Evolutionary conservation across 805 yeast species (phyloP).

Genomic region (Candida golubevii): DNA sequence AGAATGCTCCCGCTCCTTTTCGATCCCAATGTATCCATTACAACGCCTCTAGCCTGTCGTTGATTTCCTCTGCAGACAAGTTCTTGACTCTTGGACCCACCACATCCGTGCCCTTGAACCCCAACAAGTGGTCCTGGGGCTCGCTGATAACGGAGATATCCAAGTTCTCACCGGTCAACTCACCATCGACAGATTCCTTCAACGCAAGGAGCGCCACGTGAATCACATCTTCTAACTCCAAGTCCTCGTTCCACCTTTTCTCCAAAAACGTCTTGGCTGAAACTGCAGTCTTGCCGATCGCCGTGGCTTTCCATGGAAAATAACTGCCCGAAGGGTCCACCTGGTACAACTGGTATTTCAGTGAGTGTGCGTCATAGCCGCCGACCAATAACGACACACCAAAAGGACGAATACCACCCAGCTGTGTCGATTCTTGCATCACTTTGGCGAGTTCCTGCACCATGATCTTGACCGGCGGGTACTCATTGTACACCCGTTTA

Average conservation of each 20-base stretch:
- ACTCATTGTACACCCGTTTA: slow-evolving; percentile 90
- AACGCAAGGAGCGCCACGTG: slow-evolving; percentile 92
- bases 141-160: slow-evolving; percentile 87
- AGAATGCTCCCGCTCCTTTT: slow-evolving; percentile 2
- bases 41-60: slow-evolving; percentile 91
- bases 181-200: slow-evolving; percentile 97
- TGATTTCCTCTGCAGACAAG: slow-evolving; percentile 84
- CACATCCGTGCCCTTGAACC: slow-evolving; percentile 78
- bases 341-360: slow-evolving; percentile 77
- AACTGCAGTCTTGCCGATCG: slow-evolving; percentile 92
- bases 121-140: slow-evolving; percentile 75
- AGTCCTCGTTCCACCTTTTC: slow-evolving; percentile 96
- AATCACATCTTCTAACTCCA: slow-evolving; percentile 96
- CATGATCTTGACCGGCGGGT: slow-evolving; percentile 92
- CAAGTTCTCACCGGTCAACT: slow-evolving; percentile 92
- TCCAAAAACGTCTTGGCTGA: slow-evolving; percentile 98
- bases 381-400: slow-evolving; percentile 95
- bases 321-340: slow-evolving; percentile 97
- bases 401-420: slow-evolving; percentile 98
- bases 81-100: slow-evolving; percentile 87
- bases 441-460: slow-evolving; percentile 93
- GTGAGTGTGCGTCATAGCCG: slow-evolving; percentile 79
- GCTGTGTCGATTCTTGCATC: slow-evolving; percentile 98
- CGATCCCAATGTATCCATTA: slow-evolving; percentile 27
- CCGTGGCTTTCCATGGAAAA: slow-evolving; percentile 99